Percentiles rank a stretch among this genome's conserved stretches.
Evolutionary conservation across 2,329 filamentous ascomycete species (phyloP).

Genomic region (Emericellopsis cladophorae): DNA sequence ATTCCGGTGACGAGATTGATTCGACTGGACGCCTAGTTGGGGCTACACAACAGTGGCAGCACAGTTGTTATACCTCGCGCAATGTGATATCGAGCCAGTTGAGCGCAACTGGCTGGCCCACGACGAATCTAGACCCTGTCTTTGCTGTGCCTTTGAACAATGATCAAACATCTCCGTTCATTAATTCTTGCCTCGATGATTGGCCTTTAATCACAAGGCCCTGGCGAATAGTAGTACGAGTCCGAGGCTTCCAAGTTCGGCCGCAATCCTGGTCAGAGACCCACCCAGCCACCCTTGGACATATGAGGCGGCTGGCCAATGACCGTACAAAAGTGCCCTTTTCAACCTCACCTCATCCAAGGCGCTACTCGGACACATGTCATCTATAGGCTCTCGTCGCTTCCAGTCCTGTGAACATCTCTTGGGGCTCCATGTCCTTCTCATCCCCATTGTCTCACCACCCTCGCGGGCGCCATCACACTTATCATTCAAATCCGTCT

Average conservation of each 20-base stretch:
- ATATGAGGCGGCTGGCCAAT: constrained; percentile 8
- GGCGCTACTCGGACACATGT: constrained; percentile 1
- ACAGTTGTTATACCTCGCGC: too few species aligned
- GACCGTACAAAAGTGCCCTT: constrained; percentile 7
- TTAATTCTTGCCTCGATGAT: neutral
- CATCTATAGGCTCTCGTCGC: constrained; percentile 19
- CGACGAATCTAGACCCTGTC: neutral
- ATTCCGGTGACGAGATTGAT: too few species aligned
- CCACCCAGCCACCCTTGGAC: neutral
- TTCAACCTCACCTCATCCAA: constrained; percentile 9
- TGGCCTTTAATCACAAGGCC: neutral
- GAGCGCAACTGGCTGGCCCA: too few species aligned
- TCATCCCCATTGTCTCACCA: constrained; percentile 25
- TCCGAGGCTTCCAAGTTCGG: neutral
- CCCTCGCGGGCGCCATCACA: constrained; percentile 5
- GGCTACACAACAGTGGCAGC: too few species aligned
- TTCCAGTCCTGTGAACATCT: constrained; percentile 23
- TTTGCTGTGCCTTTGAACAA: neutral
- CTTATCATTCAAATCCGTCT: neutral
- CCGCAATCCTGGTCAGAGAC: neutral
- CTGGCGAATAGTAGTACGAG: neutral
- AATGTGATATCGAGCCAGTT: too few species aligned
- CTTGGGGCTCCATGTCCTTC: constrained; percentile 29
- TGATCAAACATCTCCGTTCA: too few species aligned
- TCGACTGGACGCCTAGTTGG: too few species aligned